These are phyloP conservation scores for Dactylellina leptospora DNA, from an alignment of 2,329 filamentous ascomycete species.

Conservation along the genomic window DNA sequence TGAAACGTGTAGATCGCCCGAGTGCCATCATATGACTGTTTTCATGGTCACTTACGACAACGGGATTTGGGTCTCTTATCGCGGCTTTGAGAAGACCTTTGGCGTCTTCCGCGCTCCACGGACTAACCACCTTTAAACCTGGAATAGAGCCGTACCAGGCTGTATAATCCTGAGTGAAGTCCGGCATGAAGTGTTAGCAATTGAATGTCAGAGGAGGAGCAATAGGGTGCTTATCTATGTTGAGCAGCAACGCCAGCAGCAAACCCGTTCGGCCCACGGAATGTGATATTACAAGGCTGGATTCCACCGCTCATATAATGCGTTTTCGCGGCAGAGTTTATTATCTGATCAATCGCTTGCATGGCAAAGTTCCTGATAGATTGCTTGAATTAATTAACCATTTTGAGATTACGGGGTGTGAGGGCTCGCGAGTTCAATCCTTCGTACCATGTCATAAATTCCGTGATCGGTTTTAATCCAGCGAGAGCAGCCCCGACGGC, in stretches of 20 bases:
- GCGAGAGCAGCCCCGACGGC: slow-evolving; percentile 94
- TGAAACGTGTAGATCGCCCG: background rate
- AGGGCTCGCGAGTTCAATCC: background rate
- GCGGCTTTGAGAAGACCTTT: slow-evolving; percentile 98
- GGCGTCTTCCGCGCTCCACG: slow-evolving; percentile 96
- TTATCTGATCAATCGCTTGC: slow-evolving; percentile 99
- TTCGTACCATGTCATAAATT: slow-evolving; percentile 94
- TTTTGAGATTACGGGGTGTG: background rate
- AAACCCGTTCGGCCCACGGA: slow-evolving; percentile 98
- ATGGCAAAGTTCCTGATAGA: slow-evolving; percentile 95
- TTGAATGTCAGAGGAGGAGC: background rate
- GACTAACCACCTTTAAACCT: slow-evolving; percentile 93
- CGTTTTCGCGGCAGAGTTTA: slow-evolving; percentile 98
- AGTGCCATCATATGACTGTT: too few species aligned
- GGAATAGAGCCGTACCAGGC: slow-evolving; percentile 99
- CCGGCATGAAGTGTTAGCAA: slow-evolving; percentile 18
- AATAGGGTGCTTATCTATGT: slow-evolving; percentile 64
- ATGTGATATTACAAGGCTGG: slow-evolving; percentile 99
- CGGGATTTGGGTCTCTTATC: slow-evolving; percentile 97
- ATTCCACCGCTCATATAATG: slow-evolving; percentile 99
- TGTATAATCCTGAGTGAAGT: slow-evolving; percentile 77
- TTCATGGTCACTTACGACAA: slow-evolving; percentile 68
- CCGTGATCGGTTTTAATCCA: slow-evolving; percentile 86
- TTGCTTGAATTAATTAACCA: too few species aligned
- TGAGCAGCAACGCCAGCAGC: slow-evolving; percentile 93